Evolutionary conservation across 1,139 yeast species (phyloP).

Genomic region (Chernovozyma aurita): DNA sequence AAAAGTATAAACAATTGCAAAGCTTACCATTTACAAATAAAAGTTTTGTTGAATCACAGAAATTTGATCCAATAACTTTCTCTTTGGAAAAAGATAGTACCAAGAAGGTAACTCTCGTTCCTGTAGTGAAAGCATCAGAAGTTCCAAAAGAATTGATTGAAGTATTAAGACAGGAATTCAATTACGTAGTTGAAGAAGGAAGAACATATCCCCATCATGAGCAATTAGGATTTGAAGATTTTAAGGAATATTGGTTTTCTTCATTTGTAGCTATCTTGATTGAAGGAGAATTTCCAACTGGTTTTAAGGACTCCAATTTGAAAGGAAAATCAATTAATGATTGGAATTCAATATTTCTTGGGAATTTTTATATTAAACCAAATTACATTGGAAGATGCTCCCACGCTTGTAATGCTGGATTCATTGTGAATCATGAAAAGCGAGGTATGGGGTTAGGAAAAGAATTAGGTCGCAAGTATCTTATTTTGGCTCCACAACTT

Average conservation of each 20-base stretch:
- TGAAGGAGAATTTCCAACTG: conserved; percentile 26
- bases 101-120: conserved; percentile 30
- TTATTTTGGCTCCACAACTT: conserved; percentile 61
- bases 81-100: conserved; percentile 24
- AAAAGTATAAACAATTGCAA: no score
- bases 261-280: conserved; percentile 44
- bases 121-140: conserved; percentile 22
- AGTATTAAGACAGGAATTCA: conserved; percentile 35
- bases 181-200: conserved; percentile 47
- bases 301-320: conserved; percentile 12
- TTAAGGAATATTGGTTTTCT: conserved; percentile 39
- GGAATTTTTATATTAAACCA: conserved; percentile 72
- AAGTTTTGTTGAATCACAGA: conserved; percentile 17
- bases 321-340: conserved; percentile 10
- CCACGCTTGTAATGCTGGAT: conserved; percentile 79
- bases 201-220: conserved; percentile 43
- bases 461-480: conserved; percentile 55
- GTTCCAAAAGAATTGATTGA: conserved; percentile 34
- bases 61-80: conserved; percentile 24
- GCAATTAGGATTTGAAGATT: conserved; percentile 25
- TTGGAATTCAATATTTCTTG: conserved; percentile 49
- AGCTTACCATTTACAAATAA: conserved; percentile 38
- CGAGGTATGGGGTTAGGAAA: conserved; percentile 65
- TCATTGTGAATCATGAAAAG: conserved; percentile 50
- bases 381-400: conserved; percentile 75